A percentile compares a stretch with the other conserved stretches of the same genome.
Evolutionary conservation across 148 eudicot species (phyloP).

Genomic region (Vaccinium corymbosum): DNA sequence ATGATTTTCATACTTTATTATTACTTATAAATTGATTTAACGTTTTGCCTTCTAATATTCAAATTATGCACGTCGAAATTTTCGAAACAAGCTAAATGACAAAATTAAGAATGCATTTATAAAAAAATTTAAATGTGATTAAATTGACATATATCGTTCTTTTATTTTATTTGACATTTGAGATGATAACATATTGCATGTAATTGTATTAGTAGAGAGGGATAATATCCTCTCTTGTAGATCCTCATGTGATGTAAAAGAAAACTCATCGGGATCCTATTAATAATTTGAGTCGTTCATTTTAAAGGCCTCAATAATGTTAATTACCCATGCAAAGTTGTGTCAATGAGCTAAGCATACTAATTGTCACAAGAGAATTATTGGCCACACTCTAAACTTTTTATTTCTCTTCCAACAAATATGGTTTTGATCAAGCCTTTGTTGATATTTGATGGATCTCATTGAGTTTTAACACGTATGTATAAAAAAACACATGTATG

Average conservation of each 20-base stretch:
- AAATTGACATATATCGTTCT: not conserved
- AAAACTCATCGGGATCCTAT: not conserved
- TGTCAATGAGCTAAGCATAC: not conserved
- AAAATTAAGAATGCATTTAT: not conserved
- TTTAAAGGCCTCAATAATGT: not conserved
- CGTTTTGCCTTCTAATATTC: not conserved
- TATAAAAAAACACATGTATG: too few species aligned
- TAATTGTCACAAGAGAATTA: not conserved
- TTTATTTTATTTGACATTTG: too few species aligned
- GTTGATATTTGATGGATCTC: too few species aligned
- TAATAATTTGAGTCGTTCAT: too few species aligned
- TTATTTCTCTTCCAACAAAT: not conserved
- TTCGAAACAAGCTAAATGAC: not conserved
- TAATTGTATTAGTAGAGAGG: not conserved
- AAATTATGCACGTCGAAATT: not conserved
- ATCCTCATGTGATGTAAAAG: not conserved
- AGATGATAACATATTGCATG: not conserved
- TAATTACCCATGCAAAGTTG: too few species aligned
- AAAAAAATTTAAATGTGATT: too few species aligned
- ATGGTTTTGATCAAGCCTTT: not conserved
- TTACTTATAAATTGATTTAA: not conserved
- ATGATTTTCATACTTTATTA: not conserved
- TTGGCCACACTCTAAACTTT: not conserved
- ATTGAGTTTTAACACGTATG: too few species aligned
- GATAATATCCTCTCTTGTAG: not conserved